Evolutionary conservation across 257 asterid genomes (phyloP), one percentile per base, ranked within the genome.

Genomic region (Solanum pimpinellifolium): DNA sequence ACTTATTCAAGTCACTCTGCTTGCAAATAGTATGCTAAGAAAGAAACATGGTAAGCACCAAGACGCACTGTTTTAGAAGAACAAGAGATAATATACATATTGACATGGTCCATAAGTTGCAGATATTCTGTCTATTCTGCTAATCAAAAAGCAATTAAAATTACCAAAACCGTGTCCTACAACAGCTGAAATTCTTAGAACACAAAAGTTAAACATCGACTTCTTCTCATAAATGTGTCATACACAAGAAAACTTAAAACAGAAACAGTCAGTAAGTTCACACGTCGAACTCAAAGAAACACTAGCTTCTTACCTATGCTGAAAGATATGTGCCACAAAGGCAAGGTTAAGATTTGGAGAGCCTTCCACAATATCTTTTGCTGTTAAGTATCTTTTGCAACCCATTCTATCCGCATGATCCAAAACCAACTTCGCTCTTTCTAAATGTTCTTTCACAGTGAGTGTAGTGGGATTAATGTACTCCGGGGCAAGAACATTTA

Each of bases 401-500:
- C 99, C 99, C 99, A 97, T 97, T 89, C 91, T 94, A 93, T 96
- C 99, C n/a, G 99, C 99, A 89, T 97, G 99, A 83, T 94, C 98
- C 89, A 97, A 97, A 69, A 97, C 98, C 87, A 96, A 90, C 88
- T 95, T 97, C 83, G 99, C 99, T 92, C 98, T 93, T 90, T 93
- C 93, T n/a, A 96, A 84, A 85, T 85, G 86, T 88, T 93, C 95
- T 89, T 93, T 95, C 56, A 89, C 93, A 49, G 93, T 93, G 87
- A 96, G 90, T 39, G 93, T 92, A 66, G 96, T 89, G 86, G 97
- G 97, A 93, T 92, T 93, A 81, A 90, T 89, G 90, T 94, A 93
- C 91, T 97, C 99, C 13, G 99, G 99, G 75, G 99, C 99, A 80
- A 97, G 96, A 91, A 96, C 94, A 87, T 94, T 93, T 91, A 97